phyloP scores from a whole-genome alignment of 2,329 filamentous ascomycete species.

The Tolypocladium nubicola region DNA sequence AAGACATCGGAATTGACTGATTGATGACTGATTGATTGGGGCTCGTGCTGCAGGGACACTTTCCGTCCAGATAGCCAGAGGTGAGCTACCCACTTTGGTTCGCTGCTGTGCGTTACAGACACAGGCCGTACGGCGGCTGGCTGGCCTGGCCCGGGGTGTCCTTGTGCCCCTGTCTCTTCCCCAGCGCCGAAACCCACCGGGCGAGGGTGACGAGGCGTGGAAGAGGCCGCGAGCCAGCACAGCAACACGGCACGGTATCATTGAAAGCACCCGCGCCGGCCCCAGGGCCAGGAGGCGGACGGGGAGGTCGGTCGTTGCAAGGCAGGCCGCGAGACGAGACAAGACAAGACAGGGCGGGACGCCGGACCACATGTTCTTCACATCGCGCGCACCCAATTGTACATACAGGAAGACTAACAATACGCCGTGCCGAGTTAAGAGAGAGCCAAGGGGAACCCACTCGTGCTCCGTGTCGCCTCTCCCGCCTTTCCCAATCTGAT shows the following conservation, averaged over 20 bases:
- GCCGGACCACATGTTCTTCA: not conserved
- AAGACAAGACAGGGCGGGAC: constrained; percentile 6
- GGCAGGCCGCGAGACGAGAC: not conserved
- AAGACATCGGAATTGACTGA: not conserved
- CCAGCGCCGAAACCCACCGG: constrained; percentile 1
- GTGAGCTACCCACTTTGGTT: not conserved
- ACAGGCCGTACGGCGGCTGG: constrained; percentile 1
- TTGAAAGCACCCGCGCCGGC: not conserved
- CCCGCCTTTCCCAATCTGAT: constrained; percentile 4
- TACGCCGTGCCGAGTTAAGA: not conserved
- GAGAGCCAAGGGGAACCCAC: not conserved
- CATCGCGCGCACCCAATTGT: not conserved
- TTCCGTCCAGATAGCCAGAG: not conserved
- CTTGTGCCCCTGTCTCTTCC: not conserved
- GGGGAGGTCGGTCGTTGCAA: not conserved
- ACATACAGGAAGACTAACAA: not conserved
- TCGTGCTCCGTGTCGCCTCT: constrained; percentile 1
- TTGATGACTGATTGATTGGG: not conserved
- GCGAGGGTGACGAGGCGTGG: not conserved
- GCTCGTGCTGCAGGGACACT: not conserved
- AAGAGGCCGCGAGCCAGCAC: not conserved
- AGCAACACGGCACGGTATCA: not conserved
- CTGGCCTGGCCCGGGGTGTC: not conserved
- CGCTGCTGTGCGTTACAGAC: not conserved
- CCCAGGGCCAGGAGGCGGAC: not conserved